These are phyloP conservation scores for Planoprotostelium fungivorum DNA, from an alignment of 78 protist genomes.

Conservation along the genomic window DNA sequence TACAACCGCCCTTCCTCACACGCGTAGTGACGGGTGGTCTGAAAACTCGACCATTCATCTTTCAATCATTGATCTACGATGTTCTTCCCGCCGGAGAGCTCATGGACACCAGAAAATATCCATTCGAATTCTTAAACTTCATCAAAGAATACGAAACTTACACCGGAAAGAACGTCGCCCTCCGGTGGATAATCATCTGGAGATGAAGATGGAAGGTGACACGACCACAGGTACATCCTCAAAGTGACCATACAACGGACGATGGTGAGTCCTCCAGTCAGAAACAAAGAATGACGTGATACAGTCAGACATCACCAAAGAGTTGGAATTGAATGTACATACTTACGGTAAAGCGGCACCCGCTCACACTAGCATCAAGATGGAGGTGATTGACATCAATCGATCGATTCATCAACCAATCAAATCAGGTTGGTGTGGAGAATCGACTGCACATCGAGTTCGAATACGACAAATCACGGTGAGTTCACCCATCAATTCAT, in stretches of 20 bases:
- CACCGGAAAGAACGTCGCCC: not conserved
- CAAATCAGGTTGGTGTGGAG: constrained; percentile 87
- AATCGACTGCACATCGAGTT: constrained; percentile 91
- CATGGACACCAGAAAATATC: constrained; percentile 23
- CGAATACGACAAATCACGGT: constrained; percentile 78
- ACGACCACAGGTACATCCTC: not conserved
- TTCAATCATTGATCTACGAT: not conserved
- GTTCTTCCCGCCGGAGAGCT: constrained; percentile 14
- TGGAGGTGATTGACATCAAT: constrained; percentile 9
- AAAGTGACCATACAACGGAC: not conserved
- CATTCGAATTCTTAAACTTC: constrained; percentile 44
- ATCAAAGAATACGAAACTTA: constrained; percentile 2
- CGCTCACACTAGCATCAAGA: not conserved
- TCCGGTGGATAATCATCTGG: not conserved
- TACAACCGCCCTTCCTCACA: not conserved
- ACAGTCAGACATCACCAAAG: constrained; percentile 19
- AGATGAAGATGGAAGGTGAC: not conserved
- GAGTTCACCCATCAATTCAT: too few species aligned
- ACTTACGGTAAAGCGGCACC: constrained; percentile 18
- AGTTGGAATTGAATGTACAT: constrained; percentile 67
- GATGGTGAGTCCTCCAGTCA: not conserved
- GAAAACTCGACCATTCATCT: not conserved
- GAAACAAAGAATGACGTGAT: not conserved
- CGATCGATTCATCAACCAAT: constrained; percentile 41
- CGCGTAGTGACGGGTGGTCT: not conserved